phyloP scores from a whole-genome alignment of 164 flowering plant genomes.

The Amborella trichopoda region DNA sequence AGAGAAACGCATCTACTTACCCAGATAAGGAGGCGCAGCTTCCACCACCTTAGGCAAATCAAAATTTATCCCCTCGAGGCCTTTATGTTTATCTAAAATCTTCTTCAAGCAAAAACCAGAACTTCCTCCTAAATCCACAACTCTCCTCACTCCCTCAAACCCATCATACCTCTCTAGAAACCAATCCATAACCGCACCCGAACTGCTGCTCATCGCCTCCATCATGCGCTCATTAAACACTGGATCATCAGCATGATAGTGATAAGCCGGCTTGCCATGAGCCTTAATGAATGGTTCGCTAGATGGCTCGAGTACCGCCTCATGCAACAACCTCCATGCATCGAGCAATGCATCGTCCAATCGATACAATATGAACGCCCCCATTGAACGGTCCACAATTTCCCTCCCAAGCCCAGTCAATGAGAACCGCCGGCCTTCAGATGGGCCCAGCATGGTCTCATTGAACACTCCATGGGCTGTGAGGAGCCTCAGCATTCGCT shows the following conservation, averaged over 20 bases:
- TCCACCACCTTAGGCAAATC: slow-evolving; percentile 76
- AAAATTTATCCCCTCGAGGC: slow-evolving; percentile 55
- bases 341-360: slow-evolving; percentile 53
- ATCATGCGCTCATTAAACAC: slow-evolving; percentile 71
- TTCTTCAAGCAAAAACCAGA: slow-evolving; percentile 62
- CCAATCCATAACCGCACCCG: slow-evolving; percentile 68
- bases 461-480: slow-evolving; percentile 42
- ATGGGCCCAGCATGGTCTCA: slow-evolving; percentile 26
- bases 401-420: slow-evolving; percentile 48
- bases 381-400: slow-evolving; percentile 58
- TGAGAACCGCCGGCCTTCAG: slow-evolving; percentile 29
- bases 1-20: too few species aligned
- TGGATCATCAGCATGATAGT: slow-evolving; percentile 38
- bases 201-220: slow-evolving; percentile 67
- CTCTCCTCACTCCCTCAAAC: slow-evolving; percentile 27
- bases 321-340: slow-evolving; percentile 53
- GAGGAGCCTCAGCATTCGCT: slow-evolving; percentile 62
- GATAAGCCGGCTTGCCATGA: slow-evolving; percentile 52
- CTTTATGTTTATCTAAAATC: slow-evolving; percentile 33
- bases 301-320: slow-evolving; percentile 41
- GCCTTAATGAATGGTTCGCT: slow-evolving; percentile 52
- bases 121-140: slow-evolving; percentile 82
- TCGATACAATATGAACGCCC: slow-evolving; percentile 63
- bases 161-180: slow-evolving; percentile 51
- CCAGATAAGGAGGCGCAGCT: slow-evolving; percentile 37